Percentiles rank a stretch among this genome's conserved stretches.
Conservation (phyloP, 345 rosid species). For the Gossypium stocksii region DNA sequence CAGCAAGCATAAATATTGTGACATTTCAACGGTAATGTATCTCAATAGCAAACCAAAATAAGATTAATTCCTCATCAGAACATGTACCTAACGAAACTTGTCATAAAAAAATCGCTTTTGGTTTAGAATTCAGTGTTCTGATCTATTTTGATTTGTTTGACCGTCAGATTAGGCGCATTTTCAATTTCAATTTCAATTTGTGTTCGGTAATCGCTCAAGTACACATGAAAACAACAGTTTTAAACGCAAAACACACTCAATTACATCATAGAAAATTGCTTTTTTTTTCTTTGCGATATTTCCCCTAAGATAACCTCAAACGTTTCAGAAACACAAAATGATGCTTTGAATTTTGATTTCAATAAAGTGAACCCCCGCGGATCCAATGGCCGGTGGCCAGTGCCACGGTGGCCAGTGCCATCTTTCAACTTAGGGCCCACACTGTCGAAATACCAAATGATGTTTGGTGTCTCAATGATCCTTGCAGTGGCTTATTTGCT, state of each 20-base stretch:
- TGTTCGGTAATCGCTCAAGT: no score
- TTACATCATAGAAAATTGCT: no score
- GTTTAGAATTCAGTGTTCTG: neutral
- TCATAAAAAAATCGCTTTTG: no score
- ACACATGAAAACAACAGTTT: no score
- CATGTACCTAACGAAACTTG: no score
- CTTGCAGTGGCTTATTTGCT: constrained; percentile 37
- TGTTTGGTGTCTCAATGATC: constrained; percentile 68
- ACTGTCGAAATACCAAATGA: constrained; percentile 38
- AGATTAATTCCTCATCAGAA: no score
- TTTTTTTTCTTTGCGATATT: no score
- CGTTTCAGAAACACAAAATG: neutral
- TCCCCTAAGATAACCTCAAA: neutral
- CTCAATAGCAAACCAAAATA: no score
- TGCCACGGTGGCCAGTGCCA: constrained; percentile 42
- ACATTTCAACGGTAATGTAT: no score
- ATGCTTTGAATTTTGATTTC: constrained; percentile 13
- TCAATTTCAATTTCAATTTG: neutral
- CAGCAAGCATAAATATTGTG: no score
- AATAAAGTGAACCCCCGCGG: constrained; percentile 63
- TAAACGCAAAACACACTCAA: no score
- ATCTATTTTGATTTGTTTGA: neutral
- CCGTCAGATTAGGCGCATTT: neutral
- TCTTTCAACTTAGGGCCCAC: constrained; percentile 44
- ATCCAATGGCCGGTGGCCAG: constrained; percentile 29